Conservation (phyloP, 2,329 filamentous ascomycete genomes). For the Fusarium aywerte region DNA sequence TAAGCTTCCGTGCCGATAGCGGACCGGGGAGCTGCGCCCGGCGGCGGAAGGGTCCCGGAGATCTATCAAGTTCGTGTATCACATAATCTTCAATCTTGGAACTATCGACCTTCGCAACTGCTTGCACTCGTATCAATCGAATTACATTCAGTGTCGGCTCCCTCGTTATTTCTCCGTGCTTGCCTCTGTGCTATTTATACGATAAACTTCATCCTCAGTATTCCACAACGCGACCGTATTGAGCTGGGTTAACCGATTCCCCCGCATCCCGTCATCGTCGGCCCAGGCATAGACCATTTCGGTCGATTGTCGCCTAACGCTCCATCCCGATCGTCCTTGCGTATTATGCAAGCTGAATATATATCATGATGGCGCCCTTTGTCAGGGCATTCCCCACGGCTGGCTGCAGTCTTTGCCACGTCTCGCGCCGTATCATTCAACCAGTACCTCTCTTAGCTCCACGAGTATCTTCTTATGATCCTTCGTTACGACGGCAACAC, state of each 20-base stretch:
- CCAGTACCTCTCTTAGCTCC: conserved; percentile 2
- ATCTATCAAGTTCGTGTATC: conserved; percentile 11
- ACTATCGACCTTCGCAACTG: neutral
- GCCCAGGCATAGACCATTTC: conserved; percentile 33
- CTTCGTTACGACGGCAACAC: conserved; percentile 31
- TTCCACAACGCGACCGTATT: conserved; percentile 25
- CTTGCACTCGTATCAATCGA: neutral
- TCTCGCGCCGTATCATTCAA: conserved; percentile 18
- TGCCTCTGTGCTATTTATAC: neutral
- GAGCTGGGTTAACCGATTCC: conserved; percentile 29
- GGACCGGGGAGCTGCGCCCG: conserved; percentile 19
- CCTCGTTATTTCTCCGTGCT: neutral
- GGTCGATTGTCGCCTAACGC: conserved; percentile 37
- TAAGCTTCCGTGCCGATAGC: conserved; percentile 31
- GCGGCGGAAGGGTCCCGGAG: conserved; percentile 15
- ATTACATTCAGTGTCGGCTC: neutral
- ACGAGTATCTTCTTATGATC: conserved; percentile 1
- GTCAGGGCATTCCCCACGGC: conserved; percentile 39
- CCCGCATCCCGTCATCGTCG: conserved; percentile 45
- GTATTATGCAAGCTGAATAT: conserved; percentile 41
- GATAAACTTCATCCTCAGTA: conserved; percentile 29
- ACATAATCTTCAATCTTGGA: neutral
- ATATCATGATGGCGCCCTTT: conserved; percentile 42
- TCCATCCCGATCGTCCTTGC: conserved; percentile 3
- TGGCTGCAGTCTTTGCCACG: conserved; percentile 24